A percentile compares a stretch with the other conserved stretches of the same genome.
These are phyloP conservation scores for Ligustrum vulgare DNA, from an alignment of 257 asterid genomes.

Conservation along the genomic window DNA sequence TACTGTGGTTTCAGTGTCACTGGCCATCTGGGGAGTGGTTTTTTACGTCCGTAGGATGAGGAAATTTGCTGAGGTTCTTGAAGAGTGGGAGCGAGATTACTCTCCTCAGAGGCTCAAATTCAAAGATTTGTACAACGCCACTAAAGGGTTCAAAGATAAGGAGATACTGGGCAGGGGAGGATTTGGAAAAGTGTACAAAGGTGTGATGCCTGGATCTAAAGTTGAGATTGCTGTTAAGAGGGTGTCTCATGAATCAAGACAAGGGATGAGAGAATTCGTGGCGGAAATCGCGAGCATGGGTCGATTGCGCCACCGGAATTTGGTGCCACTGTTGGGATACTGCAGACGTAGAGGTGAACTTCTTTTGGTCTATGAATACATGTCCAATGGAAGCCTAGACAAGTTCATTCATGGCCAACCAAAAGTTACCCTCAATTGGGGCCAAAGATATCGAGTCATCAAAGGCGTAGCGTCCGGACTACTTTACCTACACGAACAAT, in stretches of 20 bases:
- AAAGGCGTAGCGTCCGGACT: constrained; percentile 64
- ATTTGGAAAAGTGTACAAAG: constrained; percentile 64
- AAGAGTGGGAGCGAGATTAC: constrained; percentile 62
- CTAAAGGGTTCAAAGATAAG: constrained; percentile 53
- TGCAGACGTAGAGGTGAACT: constrained; percentile 59
- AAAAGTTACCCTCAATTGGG: constrained; percentile 43
- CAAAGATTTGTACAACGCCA: constrained; percentile 58
- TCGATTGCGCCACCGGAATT: constrained; percentile 60
- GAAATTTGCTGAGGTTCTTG: constrained; percentile 55
- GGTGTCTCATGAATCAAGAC: constrained; percentile 62
- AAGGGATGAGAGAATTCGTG: constrained; percentile 64
- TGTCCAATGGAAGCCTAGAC: constrained; percentile 74
- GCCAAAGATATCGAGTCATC: constrained; percentile 45
- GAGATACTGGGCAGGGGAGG: constrained; percentile 63
- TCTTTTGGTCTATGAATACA: constrained; percentile 63
- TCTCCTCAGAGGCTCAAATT: constrained; percentile 59
- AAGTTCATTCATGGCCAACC: constrained; percentile 44
- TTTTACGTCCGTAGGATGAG: constrained; percentile 32
- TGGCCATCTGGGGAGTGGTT: neutral
- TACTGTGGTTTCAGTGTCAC: neutral
- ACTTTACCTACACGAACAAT: constrained; percentile 59
- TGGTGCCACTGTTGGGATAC: constrained; percentile 61
- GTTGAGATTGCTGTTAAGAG: constrained; percentile 55
- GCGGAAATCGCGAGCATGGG: constrained; percentile 72
- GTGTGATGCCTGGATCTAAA: constrained; percentile 39